phyloP scores from a whole-genome alignment of 805 yeast genomes.

The Metschnikowia bowlesiae region DNA sequence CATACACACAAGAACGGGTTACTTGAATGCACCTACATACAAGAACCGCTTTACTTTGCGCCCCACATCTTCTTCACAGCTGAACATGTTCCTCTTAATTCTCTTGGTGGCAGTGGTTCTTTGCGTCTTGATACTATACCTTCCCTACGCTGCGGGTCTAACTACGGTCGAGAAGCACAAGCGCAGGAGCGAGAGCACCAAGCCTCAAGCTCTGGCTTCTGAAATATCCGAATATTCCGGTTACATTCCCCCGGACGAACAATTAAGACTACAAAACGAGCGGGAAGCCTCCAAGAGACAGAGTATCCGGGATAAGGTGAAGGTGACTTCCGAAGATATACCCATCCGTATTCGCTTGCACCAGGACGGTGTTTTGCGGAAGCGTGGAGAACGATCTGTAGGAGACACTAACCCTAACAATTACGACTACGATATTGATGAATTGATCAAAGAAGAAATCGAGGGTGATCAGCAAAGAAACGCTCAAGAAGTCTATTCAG shows the following conservation, averaged over 20 bases:
- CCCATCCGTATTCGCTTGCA: slow-evolving; percentile 34
- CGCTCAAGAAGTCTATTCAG: slow-evolving; percentile 10
- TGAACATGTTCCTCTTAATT: slow-evolving; percentile 33
- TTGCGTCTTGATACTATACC: slow-evolving; percentile 34
- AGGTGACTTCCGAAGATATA: slow-evolving; percentile 33
- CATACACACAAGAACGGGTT: not conserved
- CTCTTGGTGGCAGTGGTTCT: slow-evolving; percentile 40
- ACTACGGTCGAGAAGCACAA: slow-evolving; percentile 38
- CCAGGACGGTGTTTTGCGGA: slow-evolving; percentile 21
- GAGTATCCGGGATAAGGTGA: slow-evolving; percentile 26
- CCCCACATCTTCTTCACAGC: not conserved
- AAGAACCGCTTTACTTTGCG: not conserved
- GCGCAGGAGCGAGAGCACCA: slow-evolving; percentile 6
- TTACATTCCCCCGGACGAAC: slow-evolving; percentile 41
- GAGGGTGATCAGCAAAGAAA: slow-evolving; percentile 17
- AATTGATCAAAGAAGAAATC: slow-evolving; percentile 36
- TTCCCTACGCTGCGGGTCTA: slow-evolving; percentile 50
- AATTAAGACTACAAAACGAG: slow-evolving; percentile 13
- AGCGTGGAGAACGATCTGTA: slow-evolving; percentile 32
- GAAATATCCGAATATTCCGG: slow-evolving; percentile 21
- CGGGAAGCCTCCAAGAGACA: slow-evolving; percentile 12
- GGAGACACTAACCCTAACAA: slow-evolving; percentile 37
- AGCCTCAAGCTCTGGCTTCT: slow-evolving; percentile 2
- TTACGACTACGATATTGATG: slow-evolving; percentile 43
- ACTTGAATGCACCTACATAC: not conserved